Evolutionary conservation across 192 early-diverging fungal genomes (phyloP), one percentile per base, ranked within the genome.

Genomic region (Coemansia sp.): DNA sequence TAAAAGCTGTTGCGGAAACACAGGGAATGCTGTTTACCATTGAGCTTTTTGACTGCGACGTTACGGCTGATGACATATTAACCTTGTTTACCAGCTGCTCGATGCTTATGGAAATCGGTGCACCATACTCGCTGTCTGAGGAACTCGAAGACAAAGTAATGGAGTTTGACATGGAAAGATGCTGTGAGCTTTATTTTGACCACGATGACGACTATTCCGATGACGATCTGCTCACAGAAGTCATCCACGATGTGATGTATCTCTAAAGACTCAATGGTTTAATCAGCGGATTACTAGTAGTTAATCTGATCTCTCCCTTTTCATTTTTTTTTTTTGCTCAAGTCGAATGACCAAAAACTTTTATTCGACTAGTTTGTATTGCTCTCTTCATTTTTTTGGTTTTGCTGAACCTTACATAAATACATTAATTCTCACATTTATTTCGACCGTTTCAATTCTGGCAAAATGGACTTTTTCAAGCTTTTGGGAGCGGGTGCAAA

Each of bases 401-500:
- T 25, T 25, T 25, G 22, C 22, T 25, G 22, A 25, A 25, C 22
- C 22, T 25, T 25, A 25, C 1, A 0, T 1, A 25, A 25, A 25
- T 25, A 25, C 22, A 25, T 25, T 25, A 0, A 25, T 25, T 25
- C 22, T 25, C 22, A 25, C 22, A 25, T 25, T 25, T 25, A 25
- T 25, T 25, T 25, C 22, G 22, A 25, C 0, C 22, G 22, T 25
- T 25, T 25, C 22, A n/a, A 51, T 32, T 7, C 65, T 38, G 12
- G 20, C 4, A 25, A 40, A 2, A 82, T 82, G 79, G 93, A 96
- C 82, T 76, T 98, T 64, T 95, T 98, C 85, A 86, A 89, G 56
- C 78, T 93, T 45, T 84, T 98, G 17, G 92, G 93, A 32, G 84
- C 88, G 16, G 96, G 96, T 8, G 91, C 95, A 8, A 90, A 84